A percentile compares a stretch with the other conserved stretches of the same genome.
These are phyloP conservation scores for Trichoderma lentiforme DNA, from an alignment of 2,329 filamentous ascomycete genomes.

Conservation along the genomic window DNA sequence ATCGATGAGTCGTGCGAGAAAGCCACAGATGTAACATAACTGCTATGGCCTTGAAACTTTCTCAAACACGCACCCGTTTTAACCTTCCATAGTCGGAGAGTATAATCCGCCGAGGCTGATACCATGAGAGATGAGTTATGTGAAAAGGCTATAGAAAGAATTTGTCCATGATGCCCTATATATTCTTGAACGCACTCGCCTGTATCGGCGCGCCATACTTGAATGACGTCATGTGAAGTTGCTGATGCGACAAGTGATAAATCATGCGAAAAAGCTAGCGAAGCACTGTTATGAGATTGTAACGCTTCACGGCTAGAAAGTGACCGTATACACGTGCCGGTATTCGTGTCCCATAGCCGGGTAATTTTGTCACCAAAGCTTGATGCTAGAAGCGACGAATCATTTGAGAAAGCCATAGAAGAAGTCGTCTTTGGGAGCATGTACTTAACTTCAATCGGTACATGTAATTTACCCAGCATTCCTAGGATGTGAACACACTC, in stretches of 20 bases:
- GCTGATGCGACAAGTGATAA: background rate
- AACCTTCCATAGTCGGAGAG: background rate
- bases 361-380: accelerated
- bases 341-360: background rate
- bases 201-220: background rate
- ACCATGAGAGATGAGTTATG: background rate
- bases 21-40: background rate
- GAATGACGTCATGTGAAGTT: background rate
- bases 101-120: background rate
- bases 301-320: too few species aligned
- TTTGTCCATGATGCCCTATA: accelerated
- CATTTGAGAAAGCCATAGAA: too few species aligned
- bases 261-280: background rate
- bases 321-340: background rate
- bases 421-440: too few species aligned
- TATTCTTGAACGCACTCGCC: background rate
- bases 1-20: background rate
- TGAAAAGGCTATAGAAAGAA: background rate
- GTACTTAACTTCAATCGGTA: too few species aligned
- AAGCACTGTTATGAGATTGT: background rate
- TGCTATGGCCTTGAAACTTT: background rate
- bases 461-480: too few species aligned
- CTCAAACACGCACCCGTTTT: background rate
- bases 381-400: too few species aligned
- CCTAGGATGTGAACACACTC: too few species aligned